These are phyloP conservation scores for Closterium sp. DNA, from an alignment of 139 green algal genomes.

Conservation along the genomic window DNA sequence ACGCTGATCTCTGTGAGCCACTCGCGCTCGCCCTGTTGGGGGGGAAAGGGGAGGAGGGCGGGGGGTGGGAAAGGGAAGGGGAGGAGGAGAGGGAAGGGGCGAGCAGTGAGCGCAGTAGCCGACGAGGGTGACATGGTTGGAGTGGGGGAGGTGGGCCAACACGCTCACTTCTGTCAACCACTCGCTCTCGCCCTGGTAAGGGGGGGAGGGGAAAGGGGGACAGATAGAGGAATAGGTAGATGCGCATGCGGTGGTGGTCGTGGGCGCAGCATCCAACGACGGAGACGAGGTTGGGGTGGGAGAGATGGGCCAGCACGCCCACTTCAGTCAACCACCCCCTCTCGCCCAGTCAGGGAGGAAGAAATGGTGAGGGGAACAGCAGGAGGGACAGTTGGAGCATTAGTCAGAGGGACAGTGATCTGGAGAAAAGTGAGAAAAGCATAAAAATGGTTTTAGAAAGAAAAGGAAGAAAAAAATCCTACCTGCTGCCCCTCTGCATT, in stretches of 20 bases:
- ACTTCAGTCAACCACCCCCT: no score
- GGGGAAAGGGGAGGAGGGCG: no score
- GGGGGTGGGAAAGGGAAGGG: no score
- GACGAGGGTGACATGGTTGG: conserved; percentile 28
- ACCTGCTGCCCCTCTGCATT: background rate
- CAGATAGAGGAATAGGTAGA: background rate
- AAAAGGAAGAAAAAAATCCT: no score
- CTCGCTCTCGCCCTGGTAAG: conserved; percentile 20
- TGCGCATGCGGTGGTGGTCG: conserved; percentile 1
- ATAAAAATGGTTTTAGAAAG: no score
- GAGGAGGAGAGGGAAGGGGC: background rate
- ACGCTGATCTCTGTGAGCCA: background rate
- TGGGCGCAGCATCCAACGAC: conserved; percentile 29
- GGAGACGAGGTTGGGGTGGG: conserved; percentile 31
- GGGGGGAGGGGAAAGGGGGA: no score
- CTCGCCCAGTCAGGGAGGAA: no score
- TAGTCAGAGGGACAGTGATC: no score
- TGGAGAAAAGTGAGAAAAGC: no score
- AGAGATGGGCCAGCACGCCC: background rate
- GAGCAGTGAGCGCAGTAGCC: conserved; percentile 7
- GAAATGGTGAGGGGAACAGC: no score
- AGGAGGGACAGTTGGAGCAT: no score
- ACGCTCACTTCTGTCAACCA: conserved; percentile 25
- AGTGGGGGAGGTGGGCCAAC: conserved; percentile 16
- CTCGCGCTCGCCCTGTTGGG: background rate